Conservation (phyloP, 441 rosid species). For the Melastoma candidum region DNA sequence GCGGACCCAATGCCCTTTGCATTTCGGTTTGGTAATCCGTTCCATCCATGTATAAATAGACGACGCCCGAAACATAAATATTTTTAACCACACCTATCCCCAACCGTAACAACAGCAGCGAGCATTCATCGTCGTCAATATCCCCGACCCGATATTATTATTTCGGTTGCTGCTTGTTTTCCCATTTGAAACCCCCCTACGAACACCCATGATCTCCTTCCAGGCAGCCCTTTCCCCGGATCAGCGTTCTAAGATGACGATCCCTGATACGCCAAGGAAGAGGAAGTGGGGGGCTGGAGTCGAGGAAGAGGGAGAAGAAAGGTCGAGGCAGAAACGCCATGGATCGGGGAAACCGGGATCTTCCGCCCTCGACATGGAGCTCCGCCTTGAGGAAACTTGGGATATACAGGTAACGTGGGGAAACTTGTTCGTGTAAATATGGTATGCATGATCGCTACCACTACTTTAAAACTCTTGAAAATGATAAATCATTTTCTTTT, state of each 20-base stretch:
- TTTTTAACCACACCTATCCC: no score
- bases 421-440: background rate
- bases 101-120: no score
- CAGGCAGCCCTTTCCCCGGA: constrained; percentile 29
- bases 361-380: constrained; percentile 37
- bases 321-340: constrained; percentile 14
- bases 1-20: no score
- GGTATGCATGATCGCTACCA: background rate
- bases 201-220: constrained; percentile 32
- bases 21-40: no score
- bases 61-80: no score
- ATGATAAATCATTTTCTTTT: background rate
- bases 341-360: constrained; percentile 14
- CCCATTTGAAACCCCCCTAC: background rate
- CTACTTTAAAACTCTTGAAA: no score
- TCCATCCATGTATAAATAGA: no score
- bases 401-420: constrained; percentile 52
- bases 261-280: constrained; percentile 30
- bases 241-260: constrained; percentile 12
- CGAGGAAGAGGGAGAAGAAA: background rate
- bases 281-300: constrained; percentile 23
- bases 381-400: constrained; percentile 34
- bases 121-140: no score
- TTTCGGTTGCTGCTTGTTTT: no score
- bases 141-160: no score